Base-by-base conservation (phyloP, 2,329 filamentous ascomycete genomes). In the Davidsoniella virescens region DNA sequence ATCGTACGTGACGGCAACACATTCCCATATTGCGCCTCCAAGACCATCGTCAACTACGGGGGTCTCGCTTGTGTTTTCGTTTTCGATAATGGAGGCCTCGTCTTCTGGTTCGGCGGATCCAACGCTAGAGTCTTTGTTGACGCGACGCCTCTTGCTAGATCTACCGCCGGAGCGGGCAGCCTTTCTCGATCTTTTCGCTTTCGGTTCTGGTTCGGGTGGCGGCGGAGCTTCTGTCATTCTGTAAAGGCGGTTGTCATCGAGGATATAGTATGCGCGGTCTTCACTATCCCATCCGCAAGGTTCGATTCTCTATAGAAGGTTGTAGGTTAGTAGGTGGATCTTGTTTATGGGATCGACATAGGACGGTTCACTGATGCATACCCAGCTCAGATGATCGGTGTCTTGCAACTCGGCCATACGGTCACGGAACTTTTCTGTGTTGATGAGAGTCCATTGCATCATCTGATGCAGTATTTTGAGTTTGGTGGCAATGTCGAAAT, bases 221-320 rank as follows among this genome's bases (percentile, higher is more conserved):
- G 76, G 70, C 1, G 78, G 76, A 23, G 82, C 74, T 53, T 94
- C 85, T n/a, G 84, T 87, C 54, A 83, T 73, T 51, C 88, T 84
- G 63, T 98, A 98, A 40, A 98, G 70, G 55, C 92, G 78, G 59
- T 95, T 93, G 62, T 98, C 92, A 58, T 96, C 90, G 3, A 98
- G 74, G 2, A 96, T 81, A 60, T 83, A 94, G 61, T 96, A 94
- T 36, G 80, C 80, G 37, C 87, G 81, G 56, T 94, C 88, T 44
- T 94, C 73, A 18, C 78, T 73, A 63, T 98, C 92, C 79, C 87
- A 96, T 8, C 92, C 92, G 55, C 83, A 80, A 0, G 84, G 82
- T 59, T 90, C 84, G 56, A 92, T 87, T 53, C 80, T 71, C 79
- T 82, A 49, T 17, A 20, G 12, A 17, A 23, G 5, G 33, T 2